Percentiles rank a stretch among this genome's conserved stretches.
phyloP scores from a whole-genome alignment of 2,329 filamentous ascomycete genomes.

The Fusarium vanettenii region DNA sequence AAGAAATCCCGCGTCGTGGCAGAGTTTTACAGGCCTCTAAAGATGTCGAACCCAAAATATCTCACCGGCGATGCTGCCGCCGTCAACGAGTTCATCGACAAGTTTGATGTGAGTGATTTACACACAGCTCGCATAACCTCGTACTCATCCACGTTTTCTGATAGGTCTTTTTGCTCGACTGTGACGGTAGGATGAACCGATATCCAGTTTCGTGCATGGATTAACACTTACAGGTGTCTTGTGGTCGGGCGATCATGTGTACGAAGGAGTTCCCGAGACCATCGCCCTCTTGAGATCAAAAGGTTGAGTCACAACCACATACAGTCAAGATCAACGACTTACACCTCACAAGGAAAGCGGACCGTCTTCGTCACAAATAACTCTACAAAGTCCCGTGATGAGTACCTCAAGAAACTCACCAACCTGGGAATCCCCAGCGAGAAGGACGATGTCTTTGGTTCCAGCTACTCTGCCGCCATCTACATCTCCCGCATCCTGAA shows the following conservation, averaged over 20 bases:
- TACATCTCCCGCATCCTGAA: conserved; percentile 95
- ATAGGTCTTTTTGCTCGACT: conserved; percentile 94
- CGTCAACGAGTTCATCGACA: conserved; percentile 85
- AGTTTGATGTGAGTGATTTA: conserved; percentile 83
- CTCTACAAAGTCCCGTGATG: conserved; percentile 92
- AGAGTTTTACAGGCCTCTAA: neutral
- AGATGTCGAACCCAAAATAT: conserved; percentile 62
- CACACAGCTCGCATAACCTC: neutral
- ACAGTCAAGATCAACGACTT: conserved; percentile 3
- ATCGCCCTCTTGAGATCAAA: conserved; percentile 83
- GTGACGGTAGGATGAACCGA: conserved; percentile 78
- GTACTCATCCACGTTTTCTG: conserved; percentile 14
- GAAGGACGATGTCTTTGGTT: conserved; percentile 94
- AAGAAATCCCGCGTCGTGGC: neutral
- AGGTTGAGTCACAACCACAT: conserved; percentile 62
- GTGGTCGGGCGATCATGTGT: conserved; percentile 95
- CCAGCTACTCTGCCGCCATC: conserved; percentile 92
- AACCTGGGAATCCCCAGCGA: conserved; percentile 81
- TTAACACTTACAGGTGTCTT: conserved; percentile 76
- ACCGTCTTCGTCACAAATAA: conserved; percentile 99
- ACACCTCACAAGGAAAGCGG: conserved; percentile 75
- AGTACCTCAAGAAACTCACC: conserved; percentile 93
- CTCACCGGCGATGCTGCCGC: conserved; percentile 83
- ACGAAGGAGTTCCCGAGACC: conserved; percentile 86
- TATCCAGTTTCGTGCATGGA: neutral